A percentile compares a stretch with the other conserved stretches of the same genome.
phyloP scores from a whole-genome alignment of 768 basidiomycete species.

The Coprinellus micaceus region DNA sequence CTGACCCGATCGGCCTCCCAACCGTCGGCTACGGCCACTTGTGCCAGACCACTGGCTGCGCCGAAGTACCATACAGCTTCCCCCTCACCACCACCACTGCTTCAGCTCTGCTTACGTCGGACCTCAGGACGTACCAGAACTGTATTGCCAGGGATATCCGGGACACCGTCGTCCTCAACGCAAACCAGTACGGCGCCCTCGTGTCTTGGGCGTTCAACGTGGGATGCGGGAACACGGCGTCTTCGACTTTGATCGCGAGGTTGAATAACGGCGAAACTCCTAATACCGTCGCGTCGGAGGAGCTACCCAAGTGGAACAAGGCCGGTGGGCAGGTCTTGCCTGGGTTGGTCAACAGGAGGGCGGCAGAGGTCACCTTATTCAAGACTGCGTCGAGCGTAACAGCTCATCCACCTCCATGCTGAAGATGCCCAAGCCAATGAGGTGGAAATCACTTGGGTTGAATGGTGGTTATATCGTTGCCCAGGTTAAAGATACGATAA shows the following conservation, averaged over 20 bases:
- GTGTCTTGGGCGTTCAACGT: constrained; percentile 29
- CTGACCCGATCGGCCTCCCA: constrained; percentile 33
- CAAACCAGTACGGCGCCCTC: constrained; percentile 33
- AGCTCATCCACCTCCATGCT: constrained; percentile 25
- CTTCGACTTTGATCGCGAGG: constrained; percentile 25
- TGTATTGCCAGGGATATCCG: constrained; percentile 24
- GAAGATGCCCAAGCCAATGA: too few species aligned
- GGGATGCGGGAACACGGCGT: constrained; percentile 24
- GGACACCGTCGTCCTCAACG: constrained; percentile 23
- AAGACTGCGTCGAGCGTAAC: constrained; percentile 26
- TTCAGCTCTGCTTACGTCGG: constrained; percentile 25
- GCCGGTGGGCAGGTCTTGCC: constrained; percentile 25
- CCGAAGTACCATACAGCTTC: constrained; percentile 32
- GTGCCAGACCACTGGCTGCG: constrained; percentile 26
- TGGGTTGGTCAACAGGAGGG: constrained; percentile 24
- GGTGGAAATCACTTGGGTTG: too few species aligned
- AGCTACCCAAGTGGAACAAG: constrained; percentile 28
- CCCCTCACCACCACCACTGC: constrained; percentile 29
- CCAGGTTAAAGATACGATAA: too few species aligned
- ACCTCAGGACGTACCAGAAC: constrained; percentile 18
- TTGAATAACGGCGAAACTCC: constrained; percentile 29
- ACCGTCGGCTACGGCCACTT: constrained; percentile 36
- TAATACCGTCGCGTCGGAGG: constrained; percentile 30
- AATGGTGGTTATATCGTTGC: too few species aligned
- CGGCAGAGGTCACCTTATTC: constrained; percentile 28